Percentiles rank a stretch among this genome's conserved stretches.
Conservation (phyloP, 1,284 basidiomycete species). For the Leucoagaricus sp. region DNA sequence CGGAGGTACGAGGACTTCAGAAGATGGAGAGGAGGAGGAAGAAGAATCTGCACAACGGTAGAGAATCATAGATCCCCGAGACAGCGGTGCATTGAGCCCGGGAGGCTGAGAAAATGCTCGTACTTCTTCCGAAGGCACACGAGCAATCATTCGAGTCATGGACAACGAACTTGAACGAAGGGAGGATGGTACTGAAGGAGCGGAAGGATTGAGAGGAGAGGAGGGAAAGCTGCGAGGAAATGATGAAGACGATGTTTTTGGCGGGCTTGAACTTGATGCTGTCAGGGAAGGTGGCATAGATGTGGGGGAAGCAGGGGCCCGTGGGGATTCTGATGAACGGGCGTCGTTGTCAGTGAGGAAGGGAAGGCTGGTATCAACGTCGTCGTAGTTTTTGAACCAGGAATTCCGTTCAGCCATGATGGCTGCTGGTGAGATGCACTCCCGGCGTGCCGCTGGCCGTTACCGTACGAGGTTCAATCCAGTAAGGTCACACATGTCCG, state of each 20-base stretch:
- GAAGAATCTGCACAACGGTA: slow-evolving; percentile 25
- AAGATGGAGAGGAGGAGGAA: slow-evolving; percentile 10
- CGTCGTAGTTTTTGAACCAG: slow-evolving; percentile 14
- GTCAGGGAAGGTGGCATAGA: too few species aligned
- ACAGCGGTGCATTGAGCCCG: background rate
- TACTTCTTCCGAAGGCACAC: slow-evolving; percentile 27
- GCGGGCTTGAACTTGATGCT: too few species aligned
- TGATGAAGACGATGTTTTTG: too few species aligned
- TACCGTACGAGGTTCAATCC: background rate
- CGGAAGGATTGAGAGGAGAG: too few species aligned
- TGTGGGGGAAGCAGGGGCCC: background rate
- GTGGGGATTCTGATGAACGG: background rate
- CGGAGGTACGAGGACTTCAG: slow-evolving; percentile 21
- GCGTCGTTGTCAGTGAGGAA: slow-evolving; percentile 3
- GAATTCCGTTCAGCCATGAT: slow-evolving; percentile 2
- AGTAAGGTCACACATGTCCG: background rate
- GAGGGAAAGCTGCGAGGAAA: too few species aligned
- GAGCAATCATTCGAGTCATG: slow-evolving; percentile 18
- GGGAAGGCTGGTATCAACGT: slow-evolving; percentile 8
- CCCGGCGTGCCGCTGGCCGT: background rate
- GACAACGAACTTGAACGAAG: too few species aligned
- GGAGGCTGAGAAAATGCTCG: slow-evolving; percentile 18
- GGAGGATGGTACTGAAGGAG: too few species aligned
- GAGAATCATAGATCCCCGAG: slow-evolving; percentile 33
- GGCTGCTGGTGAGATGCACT: background rate